Evolutionary conservation across 2,329 filamentous ascomycete genomes (phyloP), one percentile per base, ranked within the genome.

Genomic region (Claviceps purpurea): DNA sequence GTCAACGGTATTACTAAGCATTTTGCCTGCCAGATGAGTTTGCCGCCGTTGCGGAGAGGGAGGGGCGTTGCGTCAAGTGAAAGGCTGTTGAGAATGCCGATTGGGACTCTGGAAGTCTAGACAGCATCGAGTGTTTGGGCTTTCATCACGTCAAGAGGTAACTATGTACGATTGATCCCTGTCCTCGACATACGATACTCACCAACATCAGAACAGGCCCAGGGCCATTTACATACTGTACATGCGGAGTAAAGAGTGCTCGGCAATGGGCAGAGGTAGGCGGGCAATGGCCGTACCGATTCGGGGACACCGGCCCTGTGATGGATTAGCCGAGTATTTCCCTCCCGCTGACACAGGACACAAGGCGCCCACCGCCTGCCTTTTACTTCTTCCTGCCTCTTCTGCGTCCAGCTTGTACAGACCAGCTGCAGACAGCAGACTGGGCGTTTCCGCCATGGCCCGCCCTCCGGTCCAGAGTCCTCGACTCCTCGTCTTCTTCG

Each of bases 321-420:
- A 26, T 49, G 14, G 47, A 52, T 53, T 53, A 53, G 43, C 47
- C 52, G 52, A 53, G 48, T n/a, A 42, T 53, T 53, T 47, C 37
- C 47, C 49, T 44, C 30, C 41, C 41, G 41, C 30, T 34, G 10
- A 34, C 3, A 34, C 30, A 11, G 30, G 30, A 34, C 30, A 34
- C 30, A 34, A 34, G 30, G 30, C 10, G 30, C 30, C 30, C 30
- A 34, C 30, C 30, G 30, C 30, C 30, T 34, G 30, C 30, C 30
- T 34, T 34, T 11, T 34, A 11, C 30, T 11, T 10, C 30, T 34
- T 34, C 30, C 30, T 34, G 41, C 10, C 41, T 42, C 41, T 39
- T 10, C 30, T 34, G 46, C 30, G 45, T 51, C 48, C 47, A 49
- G 51, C 41, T 42, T 42, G 41, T 20, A 4, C 49, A 37, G n/a